A percentile compares a stretch with the other conserved stretches of the same genome.
phyloP scores from a whole-genome alignment of 2,329 filamentous ascomycete genomes.

The Fusarium longipes region DNA sequence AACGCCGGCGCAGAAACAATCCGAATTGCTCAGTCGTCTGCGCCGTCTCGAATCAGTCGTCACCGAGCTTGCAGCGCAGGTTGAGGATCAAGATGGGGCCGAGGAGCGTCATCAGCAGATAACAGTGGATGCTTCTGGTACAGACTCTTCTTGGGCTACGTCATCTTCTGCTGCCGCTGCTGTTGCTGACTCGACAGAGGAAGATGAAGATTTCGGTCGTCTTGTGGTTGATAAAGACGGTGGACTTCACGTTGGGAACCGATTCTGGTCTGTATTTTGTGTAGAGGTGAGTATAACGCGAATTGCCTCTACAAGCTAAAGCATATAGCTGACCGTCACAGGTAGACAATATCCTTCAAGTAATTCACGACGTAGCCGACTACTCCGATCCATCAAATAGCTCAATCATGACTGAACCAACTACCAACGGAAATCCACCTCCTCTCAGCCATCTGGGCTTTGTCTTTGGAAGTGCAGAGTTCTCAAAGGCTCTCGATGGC shows the following conservation, averaged over 20 bases:
- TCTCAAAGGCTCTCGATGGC: slow-evolving; percentile 17
- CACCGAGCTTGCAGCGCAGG: slow-evolving; percentile 47
- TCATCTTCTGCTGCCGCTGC: background rate
- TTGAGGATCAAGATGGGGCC: slow-evolving; percentile 44
- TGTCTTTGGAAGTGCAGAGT: slow-evolving; percentile 31
- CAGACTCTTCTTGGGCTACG: slow-evolving; percentile 10
- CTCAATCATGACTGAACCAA: slow-evolving; percentile 1
- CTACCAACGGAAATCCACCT: background rate
- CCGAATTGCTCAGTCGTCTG: slow-evolving; percentile 47
- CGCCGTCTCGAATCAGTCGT: slow-evolving; percentile 48
- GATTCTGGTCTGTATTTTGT: slow-evolving; percentile 51
- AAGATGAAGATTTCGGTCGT: slow-evolving; percentile 48
- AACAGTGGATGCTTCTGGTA: slow-evolving; percentile 18
- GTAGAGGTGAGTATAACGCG: slow-evolving; percentile 36
- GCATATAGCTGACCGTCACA: slow-evolving; percentile 8
- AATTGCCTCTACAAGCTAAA: accelerated
- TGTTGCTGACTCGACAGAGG: slow-evolving; percentile 29
- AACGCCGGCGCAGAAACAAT: slow-evolving; percentile 46
- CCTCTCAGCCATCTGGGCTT: slow-evolving; percentile 31
- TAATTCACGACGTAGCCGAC: slow-evolving; percentile 45
- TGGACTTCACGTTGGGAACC: slow-evolving; percentile 45
- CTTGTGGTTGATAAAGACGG: slow-evolving; percentile 45
- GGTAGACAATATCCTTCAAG: slow-evolving; percentile 49
- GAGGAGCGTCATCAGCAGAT: slow-evolving; percentile 14
- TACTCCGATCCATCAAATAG: slow-evolving; percentile 11